These are phyloP conservation scores for Guadua angustifolia DNA, from an alignment of 176 grass and related monocot species.

Conservation along the genomic window DNA sequence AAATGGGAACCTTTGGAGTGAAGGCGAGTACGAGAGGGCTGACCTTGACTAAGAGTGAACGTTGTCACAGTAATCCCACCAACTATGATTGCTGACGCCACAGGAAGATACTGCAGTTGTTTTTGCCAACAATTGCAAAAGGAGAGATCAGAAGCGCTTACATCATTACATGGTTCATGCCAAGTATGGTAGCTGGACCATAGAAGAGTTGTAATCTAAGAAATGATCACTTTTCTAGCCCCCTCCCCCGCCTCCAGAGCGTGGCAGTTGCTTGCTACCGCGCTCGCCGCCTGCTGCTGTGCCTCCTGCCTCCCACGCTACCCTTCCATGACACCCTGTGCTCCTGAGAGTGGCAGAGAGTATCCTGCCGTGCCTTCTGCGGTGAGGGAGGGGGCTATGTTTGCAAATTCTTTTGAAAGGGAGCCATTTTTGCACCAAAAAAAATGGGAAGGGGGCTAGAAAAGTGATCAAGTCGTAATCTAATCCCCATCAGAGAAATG, in stretches of 20 bases:
- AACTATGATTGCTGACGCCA: slow-evolving; percentile 84
- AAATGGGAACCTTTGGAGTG: not conserved
- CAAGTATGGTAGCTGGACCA: not conserved
- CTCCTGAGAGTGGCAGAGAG: too few species aligned
- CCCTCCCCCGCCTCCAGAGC: too few species aligned
- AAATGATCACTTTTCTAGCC: too few species aligned
- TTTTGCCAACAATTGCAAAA: slow-evolving; percentile 28
- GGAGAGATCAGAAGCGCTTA: not conserved
- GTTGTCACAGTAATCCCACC: slow-evolving; percentile 86
- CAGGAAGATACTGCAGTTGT: slow-evolving; percentile 75
- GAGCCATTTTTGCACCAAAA: too few species aligned
- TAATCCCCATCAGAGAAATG: not conserved
- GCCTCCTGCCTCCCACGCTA: too few species aligned
- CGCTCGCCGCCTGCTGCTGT: too few species aligned
- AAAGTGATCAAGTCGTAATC: not conserved
- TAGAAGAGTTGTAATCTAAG: not conserved
- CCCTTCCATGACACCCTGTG: too few species aligned
- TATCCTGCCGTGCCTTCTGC: too few species aligned
- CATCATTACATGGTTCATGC: slow-evolving; percentile 4
- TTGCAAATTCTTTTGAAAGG: too few species aligned
- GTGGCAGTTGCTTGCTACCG: too few species aligned
- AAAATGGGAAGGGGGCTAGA: too few species aligned
- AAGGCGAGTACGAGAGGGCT: not conserved
- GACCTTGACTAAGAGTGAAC: slow-evolving; percentile 91
- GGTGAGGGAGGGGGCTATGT: too few species aligned